Conservation (phyloP, 495 filamentous ascomycete species). For the Penicillium desertorum region DNA sequence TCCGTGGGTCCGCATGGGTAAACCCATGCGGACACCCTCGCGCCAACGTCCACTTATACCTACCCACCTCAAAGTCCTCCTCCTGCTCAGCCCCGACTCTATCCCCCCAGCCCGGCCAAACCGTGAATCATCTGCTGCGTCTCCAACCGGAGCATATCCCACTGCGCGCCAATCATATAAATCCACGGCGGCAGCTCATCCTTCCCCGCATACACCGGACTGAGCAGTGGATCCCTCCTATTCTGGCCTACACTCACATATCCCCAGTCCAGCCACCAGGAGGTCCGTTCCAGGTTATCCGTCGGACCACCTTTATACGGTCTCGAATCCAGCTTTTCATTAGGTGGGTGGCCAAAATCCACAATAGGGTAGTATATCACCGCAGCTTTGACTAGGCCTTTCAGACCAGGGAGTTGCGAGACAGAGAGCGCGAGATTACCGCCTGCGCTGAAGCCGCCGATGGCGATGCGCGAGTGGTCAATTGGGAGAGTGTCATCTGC, state of each 20-base stretch:
- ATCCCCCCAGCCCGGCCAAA: conserved; percentile 26
- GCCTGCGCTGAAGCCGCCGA: conserved; percentile 43
- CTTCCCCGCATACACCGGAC: conserved; percentile 30
- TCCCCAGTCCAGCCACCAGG: conserved; percentile 32
- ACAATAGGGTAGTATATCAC: conserved; percentile 37
- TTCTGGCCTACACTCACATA: conserved; percentile 35
- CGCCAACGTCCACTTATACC: conserved; percentile 35
- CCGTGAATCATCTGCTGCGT: conserved; percentile 36
- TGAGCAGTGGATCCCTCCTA: conserved; percentile 36
- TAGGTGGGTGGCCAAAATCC: conserved; percentile 30
- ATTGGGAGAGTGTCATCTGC: conserved; percentile 33
- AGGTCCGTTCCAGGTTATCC: conserved; percentile 27
- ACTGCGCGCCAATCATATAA: conserved; percentile 32
- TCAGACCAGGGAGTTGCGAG: conserved; percentile 27
- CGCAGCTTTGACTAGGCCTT: conserved; percentile 30
- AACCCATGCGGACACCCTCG: conserved; percentile 29
- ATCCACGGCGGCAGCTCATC: conserved; percentile 35
- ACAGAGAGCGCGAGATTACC: conserved; percentile 36
- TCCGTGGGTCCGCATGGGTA: conserved; percentile 18
- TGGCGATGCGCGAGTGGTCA: conserved; percentile 32
- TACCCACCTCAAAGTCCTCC: conserved; percentile 26
- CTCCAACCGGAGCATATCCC: conserved; percentile 34
- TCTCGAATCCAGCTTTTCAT: conserved; percentile 26
- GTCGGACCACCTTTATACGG: conserved; percentile 27
- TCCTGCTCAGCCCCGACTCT: conserved; percentile 17